A percentile compares a stretch with the other conserved stretches of the same genome.
Conservation (phyloP, 768 basidiomycete genomes). For the Strobilomyces echinocephalus region DNA sequence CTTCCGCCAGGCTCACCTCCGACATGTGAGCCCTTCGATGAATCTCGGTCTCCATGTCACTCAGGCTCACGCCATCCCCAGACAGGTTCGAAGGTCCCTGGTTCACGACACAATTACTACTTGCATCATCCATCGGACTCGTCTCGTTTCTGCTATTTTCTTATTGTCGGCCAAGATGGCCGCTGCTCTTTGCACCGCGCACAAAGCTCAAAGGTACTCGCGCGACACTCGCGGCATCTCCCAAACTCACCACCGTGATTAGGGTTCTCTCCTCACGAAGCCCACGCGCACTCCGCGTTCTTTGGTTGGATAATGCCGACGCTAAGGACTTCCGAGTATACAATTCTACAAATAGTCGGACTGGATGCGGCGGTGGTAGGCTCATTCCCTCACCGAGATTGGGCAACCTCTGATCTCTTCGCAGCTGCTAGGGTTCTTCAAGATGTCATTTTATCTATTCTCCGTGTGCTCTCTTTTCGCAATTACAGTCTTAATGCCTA, state of each 20-base stretch:
- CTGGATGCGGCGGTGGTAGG: constrained; percentile 93
- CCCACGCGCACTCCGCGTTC: constrained; percentile 79
- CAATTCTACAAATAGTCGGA: constrained; percentile 92
- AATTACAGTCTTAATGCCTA: constrained; percentile 82
- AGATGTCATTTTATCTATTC: constrained; percentile 92
- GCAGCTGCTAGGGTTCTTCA: constrained; percentile 91
- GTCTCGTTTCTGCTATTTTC: constrained; percentile 84
- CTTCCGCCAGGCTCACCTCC: constrained; percentile 63
- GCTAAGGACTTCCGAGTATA: constrained; percentile 83
- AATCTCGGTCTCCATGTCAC: background rate
- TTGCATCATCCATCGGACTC: constrained; percentile 75
- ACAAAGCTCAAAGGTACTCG: constrained; percentile 88
- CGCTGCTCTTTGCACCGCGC: constrained; percentile 84
- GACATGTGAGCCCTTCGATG: constrained; percentile 41
- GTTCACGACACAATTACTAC: constrained; percentile 85
- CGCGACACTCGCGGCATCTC: background rate
- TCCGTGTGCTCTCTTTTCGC: constrained; percentile 81
- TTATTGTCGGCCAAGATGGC: constrained; percentile 83
- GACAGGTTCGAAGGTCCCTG: constrained; percentile 89
- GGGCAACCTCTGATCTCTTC: background rate
- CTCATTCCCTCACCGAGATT: constrained; percentile 9
- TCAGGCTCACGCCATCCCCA: constrained; percentile 30
- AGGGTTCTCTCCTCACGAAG: constrained; percentile 94
- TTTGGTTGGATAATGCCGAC: constrained; percentile 98
- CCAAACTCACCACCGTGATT: constrained; percentile 4